A percentile compares a stretch with the other conserved stretches of the same genome.
phyloP scores from a whole-genome alignment of 176 grass and related monocot genomes.

The Carex scoparia region DNA sequence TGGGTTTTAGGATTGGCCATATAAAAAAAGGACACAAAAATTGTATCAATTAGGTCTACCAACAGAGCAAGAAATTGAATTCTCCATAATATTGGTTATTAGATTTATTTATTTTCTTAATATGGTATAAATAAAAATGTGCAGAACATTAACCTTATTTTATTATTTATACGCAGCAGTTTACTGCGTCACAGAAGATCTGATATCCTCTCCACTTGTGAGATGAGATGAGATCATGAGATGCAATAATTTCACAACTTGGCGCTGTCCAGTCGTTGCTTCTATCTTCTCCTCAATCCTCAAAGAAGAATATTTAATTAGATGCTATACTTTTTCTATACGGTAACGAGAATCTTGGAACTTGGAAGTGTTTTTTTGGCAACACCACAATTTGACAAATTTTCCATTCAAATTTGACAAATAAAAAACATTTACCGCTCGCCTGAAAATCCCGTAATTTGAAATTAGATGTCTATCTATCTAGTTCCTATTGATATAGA shows the following conservation, averaged over 20 bases:
- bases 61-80: too few species aligned
- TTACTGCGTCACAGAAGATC: not conserved
- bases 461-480: too few species aligned
- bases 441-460: too few species aligned
- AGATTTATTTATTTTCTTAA: too few species aligned
- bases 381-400: not conserved
- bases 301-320: not conserved
- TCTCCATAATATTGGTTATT: too few species aligned
- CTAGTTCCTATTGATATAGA: too few species aligned
- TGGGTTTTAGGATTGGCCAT: too few species aligned
- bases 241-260: constrained; percentile 10
- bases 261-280: not conserved
- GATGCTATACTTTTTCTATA: not conserved
- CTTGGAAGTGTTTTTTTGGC: not conserved
- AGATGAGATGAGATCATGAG: not conserved
- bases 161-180: not conserved
- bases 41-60: too few species aligned
- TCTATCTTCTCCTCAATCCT: too few species aligned
- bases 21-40: too few species aligned
- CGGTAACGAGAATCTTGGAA: not conserved
- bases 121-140: not conserved
- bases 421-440: too few species aligned
- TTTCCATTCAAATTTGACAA: not conserved
- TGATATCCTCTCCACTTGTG: not conserved
- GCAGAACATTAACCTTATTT: not conserved